A percentile compares a stretch with the other conserved stretches of the same genome.
These are phyloP conservation scores for Chenopodium berlandieri DNA, from an alignment of 148 eudicot genomes.

Conservation along the genomic window DNA sequence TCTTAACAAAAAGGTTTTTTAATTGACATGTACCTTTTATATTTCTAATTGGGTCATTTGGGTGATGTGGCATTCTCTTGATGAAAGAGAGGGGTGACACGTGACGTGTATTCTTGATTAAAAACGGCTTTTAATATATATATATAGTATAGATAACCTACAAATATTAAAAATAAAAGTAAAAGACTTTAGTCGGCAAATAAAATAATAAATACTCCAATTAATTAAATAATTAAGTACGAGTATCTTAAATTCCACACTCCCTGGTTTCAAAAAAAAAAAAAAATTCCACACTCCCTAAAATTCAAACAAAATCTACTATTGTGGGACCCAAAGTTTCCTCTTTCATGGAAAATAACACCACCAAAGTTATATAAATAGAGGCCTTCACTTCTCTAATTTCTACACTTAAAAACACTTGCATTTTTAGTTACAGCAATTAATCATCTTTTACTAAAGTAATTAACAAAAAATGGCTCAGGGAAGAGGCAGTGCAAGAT, in stretches of 20 bases:
- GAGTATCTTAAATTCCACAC: not conserved
- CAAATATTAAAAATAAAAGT: too few species aligned
- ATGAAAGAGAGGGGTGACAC: too few species aligned
- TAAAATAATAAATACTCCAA: too few species aligned
- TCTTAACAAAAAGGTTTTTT: too few species aligned
- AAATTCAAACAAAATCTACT: slow-evolving; percentile 1
- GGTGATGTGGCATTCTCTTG: too few species aligned
- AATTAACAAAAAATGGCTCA: not conserved
- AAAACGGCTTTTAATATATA: too few species aligned
- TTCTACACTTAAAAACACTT: not conserved
- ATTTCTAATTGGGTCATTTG: too few species aligned
- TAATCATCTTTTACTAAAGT: too few species aligned
- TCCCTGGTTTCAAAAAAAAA: not conserved
- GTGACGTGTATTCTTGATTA: too few species aligned
- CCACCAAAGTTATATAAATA: slow-evolving; percentile 1
- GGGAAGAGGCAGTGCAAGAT: slow-evolving; percentile 39
- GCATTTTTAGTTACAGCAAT: not conserved
- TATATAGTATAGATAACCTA: too few species aligned
- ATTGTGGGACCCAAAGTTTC: not conserved
- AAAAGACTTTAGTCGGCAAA: too few species aligned
- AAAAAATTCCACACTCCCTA: not conserved
- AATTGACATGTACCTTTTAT: too few species aligned
- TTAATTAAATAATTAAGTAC: not conserved
- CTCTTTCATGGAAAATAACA: not conserved
- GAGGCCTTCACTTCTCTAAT: not conserved